Base-by-base conservation (phyloP, 495 filamentous ascomycete species). In the Hypoxylon intermedium region DNA sequence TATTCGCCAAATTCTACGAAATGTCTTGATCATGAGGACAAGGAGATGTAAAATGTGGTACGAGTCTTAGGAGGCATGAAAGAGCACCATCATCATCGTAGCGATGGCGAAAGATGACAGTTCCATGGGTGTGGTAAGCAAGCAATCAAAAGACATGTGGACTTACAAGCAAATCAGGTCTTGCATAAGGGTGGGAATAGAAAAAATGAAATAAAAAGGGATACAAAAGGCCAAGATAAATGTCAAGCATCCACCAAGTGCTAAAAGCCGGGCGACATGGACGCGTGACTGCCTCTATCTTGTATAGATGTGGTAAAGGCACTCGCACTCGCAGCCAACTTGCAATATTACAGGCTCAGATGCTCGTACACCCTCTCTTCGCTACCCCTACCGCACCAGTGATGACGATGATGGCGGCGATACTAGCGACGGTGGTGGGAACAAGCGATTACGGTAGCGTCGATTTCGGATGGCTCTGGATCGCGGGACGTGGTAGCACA, bases 121-220 rank as follows among this genome's bases (percentile, higher is more conserved):
- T 4, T 26, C 4, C 7, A 26, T 26, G 7, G 3, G 24, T 44
- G 37, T 28, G 42, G 43, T 64, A 53, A 30, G 40, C 24, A 43
- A 31, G 34, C 50, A 65, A 65, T 55, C 47, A 63, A 57, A 47
- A 51, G 19, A 65, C 11, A 18, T 2, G 51, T 53, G 34, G 47
- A 65, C 62, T 65, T 65, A 65, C 62, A 42, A 60, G 62, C 62
- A 60, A 65, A 65, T 60, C 31, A 43, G 58, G 58, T 63, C 58
- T 62, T 58, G 63, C 63, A 67, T 67, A 63, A 62, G 63, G 63
- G 63, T 67, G 58, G 58, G 53, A 67, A 62, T 45, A 47, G 51
- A 24, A 13, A 50, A 45, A 45, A 38, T 52, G 47, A 57, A 56
- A 65, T 52, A 54, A 65, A 59, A 48, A 52, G 55, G 40, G 52